Evolutionary conservation across 306 rosid genomes (phyloP), one percentile per base, ranked within the genome.

Genomic region (Albizia julibrissin): DNA sequence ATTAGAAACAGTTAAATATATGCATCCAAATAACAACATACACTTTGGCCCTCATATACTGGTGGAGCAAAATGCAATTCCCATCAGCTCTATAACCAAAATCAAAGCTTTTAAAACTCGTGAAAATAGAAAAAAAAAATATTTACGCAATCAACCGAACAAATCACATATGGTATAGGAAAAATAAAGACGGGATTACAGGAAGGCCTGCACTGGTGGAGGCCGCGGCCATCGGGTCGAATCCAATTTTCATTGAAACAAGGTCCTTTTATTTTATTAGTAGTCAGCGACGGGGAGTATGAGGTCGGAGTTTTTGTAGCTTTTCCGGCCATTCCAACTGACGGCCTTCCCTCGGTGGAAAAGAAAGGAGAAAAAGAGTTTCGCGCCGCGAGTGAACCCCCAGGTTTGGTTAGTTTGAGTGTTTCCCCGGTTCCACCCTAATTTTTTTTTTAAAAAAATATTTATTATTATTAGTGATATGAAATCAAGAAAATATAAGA

Each of bases 151-250:
- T 47, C 54, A 47, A 3, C 54, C 54, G 54, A 47, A 50, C n/a
- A 50, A 4, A 50, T 18, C 58, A 50, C 58, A 50, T 0, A 50
- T 50, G 19, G 54, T 15, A 50, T 18, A 50, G 18, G 52, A 13
- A 46, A 46, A 46, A 14, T 46, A 13, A 46, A 14, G 52, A 46
- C 14, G 52, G 21, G n/a, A 15, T 88, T 64, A 95, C 99, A 90
- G 8, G 98, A 93, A 66, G 97, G 97, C 52, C 99, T 89, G 83
- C 98, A 93, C 81, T 91, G 95, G 75, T 90, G 94, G 82, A 95
- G 90, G 40, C 83, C 89, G 49, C 95, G 98, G 79, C 89, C 94
- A 77, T 91, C 97, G 43, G 98, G 91, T 49, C 98, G 95, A 81
- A 85, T 87, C 98, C 92, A 88, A 66, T 93, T 80, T 65, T 80